A percentile compares a stretch with the other conserved stretches of the same genome.
phyloP scores from a whole-genome alignment of 441 rosid species.

The Bocquillonia castaneifolia region DNA sequence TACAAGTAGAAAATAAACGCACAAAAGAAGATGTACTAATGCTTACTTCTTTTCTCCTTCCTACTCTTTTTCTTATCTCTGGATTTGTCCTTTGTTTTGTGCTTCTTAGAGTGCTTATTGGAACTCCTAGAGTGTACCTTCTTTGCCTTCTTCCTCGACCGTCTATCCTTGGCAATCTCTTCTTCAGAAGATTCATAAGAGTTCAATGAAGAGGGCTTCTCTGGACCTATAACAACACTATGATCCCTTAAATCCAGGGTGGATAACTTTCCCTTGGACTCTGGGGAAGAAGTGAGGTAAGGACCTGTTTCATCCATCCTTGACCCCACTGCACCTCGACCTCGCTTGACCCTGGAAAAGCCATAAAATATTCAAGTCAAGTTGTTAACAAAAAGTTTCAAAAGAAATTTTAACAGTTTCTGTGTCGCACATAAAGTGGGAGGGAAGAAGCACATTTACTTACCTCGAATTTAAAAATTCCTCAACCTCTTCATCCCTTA shows the following conservation, averaged over 20 bases:
- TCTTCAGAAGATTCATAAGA: constrained; percentile 35
- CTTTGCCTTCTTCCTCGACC: constrained; percentile 33
- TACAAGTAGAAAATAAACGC: neutral
- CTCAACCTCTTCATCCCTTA: constrained; percentile 65
- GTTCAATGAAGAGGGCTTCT: constrained; percentile 34
- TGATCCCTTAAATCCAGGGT: constrained; percentile 31
- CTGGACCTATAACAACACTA: constrained; percentile 39
- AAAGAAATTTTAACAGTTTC: neutral
- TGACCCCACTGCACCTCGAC: constrained; percentile 86
- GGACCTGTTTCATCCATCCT: constrained; percentile 89
- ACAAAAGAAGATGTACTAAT: constrained; percentile 2
- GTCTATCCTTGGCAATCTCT: constrained; percentile 28
- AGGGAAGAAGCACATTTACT: neutral
- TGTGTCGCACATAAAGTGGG: neutral
- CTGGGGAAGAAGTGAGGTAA: constrained; percentile 36
- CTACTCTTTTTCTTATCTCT: constrained; percentile 43
- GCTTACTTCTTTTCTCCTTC: constrained; percentile 35
- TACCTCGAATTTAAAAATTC: constrained; percentile 80
- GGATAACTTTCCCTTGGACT: constrained; percentile 24
- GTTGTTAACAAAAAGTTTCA: neutral
- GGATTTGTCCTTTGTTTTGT: constrained; percentile 44
- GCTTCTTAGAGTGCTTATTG: constrained; percentile 40
- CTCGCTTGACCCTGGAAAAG: constrained; percentile 67
- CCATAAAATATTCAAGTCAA: constrained; percentile 15
- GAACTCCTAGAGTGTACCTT: constrained; percentile 30